Evolutionary conservation across 73 alveolate genomes (phyloP).

Genomic region (Tetrahymena malaccensis): DNA sequence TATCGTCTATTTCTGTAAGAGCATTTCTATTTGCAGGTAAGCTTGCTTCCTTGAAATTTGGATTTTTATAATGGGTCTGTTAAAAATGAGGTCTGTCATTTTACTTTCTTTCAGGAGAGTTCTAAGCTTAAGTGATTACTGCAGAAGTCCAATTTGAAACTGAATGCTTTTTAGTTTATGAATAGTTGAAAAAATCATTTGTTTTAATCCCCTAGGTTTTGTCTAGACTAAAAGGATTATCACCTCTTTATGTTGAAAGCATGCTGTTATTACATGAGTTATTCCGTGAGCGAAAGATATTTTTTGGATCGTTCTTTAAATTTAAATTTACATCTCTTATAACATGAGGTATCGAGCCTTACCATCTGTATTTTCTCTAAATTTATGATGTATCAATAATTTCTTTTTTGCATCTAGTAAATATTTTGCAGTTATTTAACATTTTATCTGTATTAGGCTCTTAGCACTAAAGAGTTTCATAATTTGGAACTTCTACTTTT

Average conservation of each 20-base stretch:
- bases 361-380: not conserved
- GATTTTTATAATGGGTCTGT: not conserved
- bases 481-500: not conserved
- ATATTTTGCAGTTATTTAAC: not conserved
- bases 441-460: not conserved
- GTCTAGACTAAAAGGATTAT: not conserved
- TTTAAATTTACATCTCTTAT: not conserved
- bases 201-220: not conserved
- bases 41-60: not conserved
- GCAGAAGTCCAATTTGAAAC: not conserved
- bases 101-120: not conserved
- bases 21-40: not conserved
- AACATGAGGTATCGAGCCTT: not conserved
- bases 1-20: not conserved
- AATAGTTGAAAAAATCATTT: not conserved
- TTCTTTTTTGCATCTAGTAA: not conserved
- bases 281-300: not conserved
- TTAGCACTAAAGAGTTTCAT: not conserved
- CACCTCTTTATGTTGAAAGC: not conserved
- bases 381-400: not conserved
- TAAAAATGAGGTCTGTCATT: not conserved
- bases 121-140: not conserved
- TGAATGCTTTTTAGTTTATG: not conserved
- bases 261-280: not conserved
- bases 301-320: not conserved